Evolutionary conservation across 805 yeast species (phyloP), one percentile per base, ranked within the genome.

Genomic region (Saturnispora zaruensis): DNA sequence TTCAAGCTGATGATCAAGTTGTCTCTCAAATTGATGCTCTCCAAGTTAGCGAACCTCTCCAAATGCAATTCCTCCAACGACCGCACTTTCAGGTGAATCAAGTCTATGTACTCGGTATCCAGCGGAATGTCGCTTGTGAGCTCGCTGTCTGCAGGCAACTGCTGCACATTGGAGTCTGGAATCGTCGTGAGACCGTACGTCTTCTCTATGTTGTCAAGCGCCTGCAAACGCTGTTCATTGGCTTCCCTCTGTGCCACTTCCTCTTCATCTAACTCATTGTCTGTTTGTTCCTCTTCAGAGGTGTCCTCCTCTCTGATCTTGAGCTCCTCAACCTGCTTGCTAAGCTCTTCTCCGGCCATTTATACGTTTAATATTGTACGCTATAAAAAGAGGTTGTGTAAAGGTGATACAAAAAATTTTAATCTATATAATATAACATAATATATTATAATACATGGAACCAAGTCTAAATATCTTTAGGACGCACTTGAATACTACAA

Each of bases 1-100:
- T 79, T 75, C 36, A 90, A 73, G n/a, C 84, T 76, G 26, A 84
- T 81, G 37, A 93, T 71, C 55, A 88, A 69, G 65, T 93, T 93
- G 60, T 89, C 96, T 62, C 99, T 77, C 52, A 93, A 71, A 53
- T 89, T 84, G 20, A 91, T 68, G 4, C 72, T 62, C 56, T 77
- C 81, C 52, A 89, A 68, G 26, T 77, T 65, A 1, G 41, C 61
- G 62, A 89, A 87, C 50, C 87, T 69, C 13, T 61, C 63, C 44
- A 87, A 66, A 30, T 77, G 70, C 55, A 87, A 69, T 52, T 75
- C 87, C 49, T 79, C 82, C 59, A 88, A 59, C 0, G 84, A 76
- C 8, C 70, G 60, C 38, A 87, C 79, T 65, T 84, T 85, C 61
- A 84, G 66, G 61, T 87, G 95, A 18, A 84, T 71, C 54, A 87